phyloP scores from a whole-genome alignment of 2,329 filamentous ascomycete genomes.

The Arthrobotrys musiformis region DNA sequence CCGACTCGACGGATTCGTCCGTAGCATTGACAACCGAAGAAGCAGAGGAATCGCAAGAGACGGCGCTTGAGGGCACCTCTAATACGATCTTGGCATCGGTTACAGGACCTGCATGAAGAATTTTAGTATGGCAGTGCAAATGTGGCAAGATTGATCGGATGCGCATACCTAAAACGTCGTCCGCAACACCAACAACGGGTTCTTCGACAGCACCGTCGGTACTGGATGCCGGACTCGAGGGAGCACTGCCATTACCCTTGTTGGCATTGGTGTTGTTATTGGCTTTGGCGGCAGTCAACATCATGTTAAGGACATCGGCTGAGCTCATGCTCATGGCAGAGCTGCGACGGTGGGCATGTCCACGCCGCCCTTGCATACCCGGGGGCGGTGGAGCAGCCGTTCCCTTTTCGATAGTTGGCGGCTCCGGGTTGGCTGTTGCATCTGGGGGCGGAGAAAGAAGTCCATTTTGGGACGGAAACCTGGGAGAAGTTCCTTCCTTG shows the following conservation, averaged over 20 bases:
- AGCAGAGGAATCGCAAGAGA: conserved; percentile 46
- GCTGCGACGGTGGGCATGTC: conserved; percentile 53
- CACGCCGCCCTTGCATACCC: conserved; percentile 44
- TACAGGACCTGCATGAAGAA: conserved; percentile 36
- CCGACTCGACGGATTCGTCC: conserved; percentile 47
- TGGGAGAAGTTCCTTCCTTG: conserved; percentile 40
- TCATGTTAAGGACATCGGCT: conserved; percentile 49
- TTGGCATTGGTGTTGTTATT: conserved; percentile 42
- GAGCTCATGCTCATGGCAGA: conserved; percentile 55
- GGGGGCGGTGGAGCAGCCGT: conserved; percentile 47
- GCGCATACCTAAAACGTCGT: conserved; percentile 37
- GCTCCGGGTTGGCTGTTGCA: conserved; percentile 7
- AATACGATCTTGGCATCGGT: conserved; percentile 33
- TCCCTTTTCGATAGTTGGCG: conserved; percentile 36
- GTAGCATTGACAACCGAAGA: conserved; percentile 41
- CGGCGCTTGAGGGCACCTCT: conserved; percentile 33
- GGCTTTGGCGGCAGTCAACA: conserved; percentile 53
- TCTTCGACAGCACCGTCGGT: conserved; percentile 42
- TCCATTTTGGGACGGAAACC: conserved; percentile 45
- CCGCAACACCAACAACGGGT: conserved; percentile 34
- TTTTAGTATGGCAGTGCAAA: conserved; percentile 48
- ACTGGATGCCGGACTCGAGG: conserved; percentile 36
- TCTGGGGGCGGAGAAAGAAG: conserved; percentile 51
- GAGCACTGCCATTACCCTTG: conserved; percentile 43
- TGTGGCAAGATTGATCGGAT: conserved; percentile 35